A percentile compares a stretch with the other conserved stretches of the same genome.
Conservation (phyloP, 148 eudicot species). For the Spergularia bocconei region DNA sequence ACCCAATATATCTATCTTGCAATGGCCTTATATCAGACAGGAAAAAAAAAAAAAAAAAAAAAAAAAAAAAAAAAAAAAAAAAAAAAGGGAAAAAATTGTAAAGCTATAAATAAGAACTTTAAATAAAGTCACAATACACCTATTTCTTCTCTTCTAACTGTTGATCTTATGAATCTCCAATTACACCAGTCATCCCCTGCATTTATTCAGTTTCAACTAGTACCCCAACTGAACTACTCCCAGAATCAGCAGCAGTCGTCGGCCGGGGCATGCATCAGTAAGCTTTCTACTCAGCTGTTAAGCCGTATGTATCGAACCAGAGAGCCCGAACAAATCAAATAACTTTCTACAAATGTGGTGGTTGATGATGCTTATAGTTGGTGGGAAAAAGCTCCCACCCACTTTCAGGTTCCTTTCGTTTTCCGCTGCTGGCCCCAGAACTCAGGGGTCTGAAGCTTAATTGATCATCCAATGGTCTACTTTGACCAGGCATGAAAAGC, state of each 20-base stretch:
- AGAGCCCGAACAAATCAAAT: slow-evolving; percentile 9
- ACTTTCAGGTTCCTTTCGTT: slow-evolving; percentile 80
- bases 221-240: slow-evolving; percentile 20
- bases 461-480: slow-evolving; percentile 45
- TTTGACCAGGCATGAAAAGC: slow-evolving; percentile 42
- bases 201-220: slow-evolving; percentile 37
- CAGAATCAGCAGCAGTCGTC: slow-evolving; percentile 17
- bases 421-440: slow-evolving; percentile 48
- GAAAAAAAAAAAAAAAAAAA: slow-evolving; percentile 1
- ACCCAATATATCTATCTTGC: slow-evolving; percentile 35
- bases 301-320: slow-evolving; percentile 21
- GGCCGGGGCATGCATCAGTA: slow-evolving; percentile 18
- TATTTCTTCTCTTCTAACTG: slow-evolving; percentile 37
- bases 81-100: neutral
- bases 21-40: slow-evolving; percentile 35
- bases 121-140: slow-evolving; percentile 40
- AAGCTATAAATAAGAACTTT: slow-evolving; percentile 24
- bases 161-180: slow-evolving; percentile 39
- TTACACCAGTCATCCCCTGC: slow-evolving; percentile 24
- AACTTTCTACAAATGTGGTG: slow-evolving; percentile 61
- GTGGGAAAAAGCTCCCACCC: slow-evolving; percentile 63
- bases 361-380: slow-evolving; percentile 58
- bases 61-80: slow-evolving; percentile 14
- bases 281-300: slow-evolving; percentile 28
- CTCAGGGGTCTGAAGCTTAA: slow-evolving; percentile 45